Evolutionary conservation across 1,284 basidiomycete genomes (phyloP), one percentile per base, ranked within the genome.

Genomic region (Microstroma glucosiphilum): DNA sequence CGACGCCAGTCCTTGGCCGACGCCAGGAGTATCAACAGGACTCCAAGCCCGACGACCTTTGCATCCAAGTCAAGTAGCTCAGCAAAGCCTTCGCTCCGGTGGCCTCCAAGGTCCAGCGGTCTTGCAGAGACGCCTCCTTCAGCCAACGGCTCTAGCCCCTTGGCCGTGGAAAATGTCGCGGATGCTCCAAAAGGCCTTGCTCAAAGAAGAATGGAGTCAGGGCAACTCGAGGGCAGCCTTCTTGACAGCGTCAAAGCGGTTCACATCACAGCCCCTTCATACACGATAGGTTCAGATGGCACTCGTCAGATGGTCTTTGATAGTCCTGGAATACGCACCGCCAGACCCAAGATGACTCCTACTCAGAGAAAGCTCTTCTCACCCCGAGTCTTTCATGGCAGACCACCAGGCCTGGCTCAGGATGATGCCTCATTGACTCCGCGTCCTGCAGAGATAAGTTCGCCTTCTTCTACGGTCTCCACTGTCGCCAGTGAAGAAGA

Each of bases 401-500:
- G 12, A 12, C 7, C 23, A 3, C 46, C 17, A 3, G 46, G 46
- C 46, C 46, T n/a, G 46, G 4, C 46, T n/a, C 46, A 6, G n/a
- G n/a, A 23, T n/a, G 46, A 23, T 7, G 46, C 23, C 46, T n/a
- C 46, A 3, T 7, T 23, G 46, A n/a, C 46, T n/a, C 23, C 23
- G 46, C 46, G 23, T n/a, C n/a, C 46, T 6, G 19, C 19, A 3
- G 26, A 7, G 30, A 42, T 37, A 9, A 9, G 9, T 40, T 57
- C 56, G 15, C 56, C 56, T 37, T 15, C 15, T 2, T 57, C 56
- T 17, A 37, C 56, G 42, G 19, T 26, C 12, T 57, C 56, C 15
- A 57, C 26, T 19, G 17, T 15, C 56, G 56, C 40, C 1, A 57
- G 56, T 40, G 56, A 57, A 17, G 56, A 57, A 9, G 56, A 57